These are phyloP conservation scores for Ciborinia camelliae DNA, from an alignment of 2,329 filamentous ascomycete species.

Conservation along the genomic window DNA sequence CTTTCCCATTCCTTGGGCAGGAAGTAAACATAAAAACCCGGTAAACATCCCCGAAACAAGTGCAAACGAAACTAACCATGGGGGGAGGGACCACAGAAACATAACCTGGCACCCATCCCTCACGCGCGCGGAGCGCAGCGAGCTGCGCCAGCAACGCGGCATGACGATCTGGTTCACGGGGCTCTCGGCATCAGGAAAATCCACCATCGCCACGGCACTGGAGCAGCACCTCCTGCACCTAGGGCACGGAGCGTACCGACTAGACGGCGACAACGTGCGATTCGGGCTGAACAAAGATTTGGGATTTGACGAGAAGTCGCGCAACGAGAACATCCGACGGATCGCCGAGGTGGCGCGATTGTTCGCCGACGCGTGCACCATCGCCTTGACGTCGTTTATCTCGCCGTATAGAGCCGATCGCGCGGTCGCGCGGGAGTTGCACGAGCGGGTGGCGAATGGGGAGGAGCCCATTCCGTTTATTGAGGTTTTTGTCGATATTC, in stretches of 20 bases:
- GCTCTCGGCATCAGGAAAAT: slow-evolving; percentile 93
- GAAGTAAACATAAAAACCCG: not conserved
- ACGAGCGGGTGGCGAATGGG: slow-evolving; percentile 55
- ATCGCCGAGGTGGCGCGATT: slow-evolving; percentile 92
- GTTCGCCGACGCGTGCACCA: slow-evolving; percentile 83
- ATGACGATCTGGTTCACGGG: slow-evolving; percentile 98
- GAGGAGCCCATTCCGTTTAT: slow-evolving; percentile 77
- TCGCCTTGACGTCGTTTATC: slow-evolving; percentile 95
- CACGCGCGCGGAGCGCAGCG: slow-evolving; percentile 71
- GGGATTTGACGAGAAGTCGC: slow-evolving; percentile 87
- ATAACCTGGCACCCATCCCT: slow-evolving; percentile 85
- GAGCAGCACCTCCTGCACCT: slow-evolving; percentile 94
- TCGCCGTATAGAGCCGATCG: slow-evolving; percentile 89
- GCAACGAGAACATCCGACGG: slow-evolving; percentile 95
- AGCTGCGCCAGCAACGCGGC: slow-evolving; percentile 76
- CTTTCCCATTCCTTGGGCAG: too few relatives aligned
- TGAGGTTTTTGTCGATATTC: slow-evolving; percentile 90
- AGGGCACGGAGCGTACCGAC: slow-evolving; percentile 78
- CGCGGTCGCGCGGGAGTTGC: slow-evolving; percentile 74
- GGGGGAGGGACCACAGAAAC: slow-evolving; percentile 71
- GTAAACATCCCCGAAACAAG: not conserved
- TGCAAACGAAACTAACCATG: not conserved
- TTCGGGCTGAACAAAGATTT: slow-evolving; percentile 98
- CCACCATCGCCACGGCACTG: slow-evolving; percentile 91
- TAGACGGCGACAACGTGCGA: slow-evolving; percentile 97